Base-by-base conservation (phyloP, 192 early-diverging fungal species). In the Geranomyces michiganensis region DNA sequence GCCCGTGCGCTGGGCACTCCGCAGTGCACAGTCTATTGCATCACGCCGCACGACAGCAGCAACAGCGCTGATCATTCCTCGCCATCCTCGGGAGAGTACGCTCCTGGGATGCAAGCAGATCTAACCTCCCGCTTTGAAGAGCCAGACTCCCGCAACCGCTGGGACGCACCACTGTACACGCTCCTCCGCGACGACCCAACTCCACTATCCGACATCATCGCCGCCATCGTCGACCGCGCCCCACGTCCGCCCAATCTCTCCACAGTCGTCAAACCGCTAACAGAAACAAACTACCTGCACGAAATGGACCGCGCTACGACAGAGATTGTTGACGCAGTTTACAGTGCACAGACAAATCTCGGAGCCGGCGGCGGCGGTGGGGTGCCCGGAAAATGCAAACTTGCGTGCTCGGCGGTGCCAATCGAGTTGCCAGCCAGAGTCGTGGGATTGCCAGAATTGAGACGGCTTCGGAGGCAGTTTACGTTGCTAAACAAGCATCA, bases 121-220 rank as follows among this genome's bases (percentile, higher is more conserved):
- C 84, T 99, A 45, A 73, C 89, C 10, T 88, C 90, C 46, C 82
- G 97, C 32, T 97, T 93, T 56, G 97, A 99, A 84, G 97, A 99
- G 64, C 97, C 96, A 30, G 92, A 97, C 68, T 84, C 85, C 7
- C 78, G 86, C 13, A 93, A 93, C 73, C 84, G 92, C 53, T 99
- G 97, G 97, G 97, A 99, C 77, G 89, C 93, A 0, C 97, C 97
- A 41, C 36, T 41, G 10, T 3, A 41, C 58, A 93, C 92, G 0
- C 74, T 97, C 7, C 79, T 94, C 12, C 91, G 90, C 62, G 83
- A 89, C 24, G 93, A 94, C 43, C 65, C 67, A 10, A 72, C 90
- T 30, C 90, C 91, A 7, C 78, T 84, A 56, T 9, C 48, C 56
- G 68, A 45, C 72, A 91, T 96, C 43, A 90, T 92, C 87, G 84